Conservation (phyloP, 768 basidiomycete species). For the Polyporus arcularius region DNA sequence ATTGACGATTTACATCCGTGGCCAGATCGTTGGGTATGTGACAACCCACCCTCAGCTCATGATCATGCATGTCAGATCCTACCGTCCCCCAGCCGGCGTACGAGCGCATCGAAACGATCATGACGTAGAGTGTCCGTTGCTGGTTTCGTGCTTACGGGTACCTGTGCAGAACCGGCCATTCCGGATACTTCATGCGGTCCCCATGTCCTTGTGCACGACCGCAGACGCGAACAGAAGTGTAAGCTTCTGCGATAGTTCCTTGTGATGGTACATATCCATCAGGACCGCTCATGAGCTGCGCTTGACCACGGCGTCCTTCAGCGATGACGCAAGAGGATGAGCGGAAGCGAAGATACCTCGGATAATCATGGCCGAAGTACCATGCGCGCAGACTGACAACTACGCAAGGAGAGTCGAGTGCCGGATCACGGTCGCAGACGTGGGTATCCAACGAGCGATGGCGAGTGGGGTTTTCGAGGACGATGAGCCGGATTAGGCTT, state of each 20-base stretch:
- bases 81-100: background rate
- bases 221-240: slow-evolving; percentile 1
- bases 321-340: slow-evolving; percentile 1
- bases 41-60: background rate
- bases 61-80: background rate
- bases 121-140: slow-evolving; percentile 10
- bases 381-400: background rate
- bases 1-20: background rate
- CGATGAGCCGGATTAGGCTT: slow-evolving; percentile 16
- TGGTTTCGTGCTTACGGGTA: background rate
- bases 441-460: background rate
- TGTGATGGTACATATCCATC: background rate
- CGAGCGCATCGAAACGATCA: slow-evolving; percentile 9
- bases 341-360: slow-evolving; percentile 2
- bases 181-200: slow-evolving; percentile 8
- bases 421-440: background rate
- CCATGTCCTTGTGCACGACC: slow-evolving; percentile 12
- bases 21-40: background rate
- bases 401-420: background rate
- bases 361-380: background rate
- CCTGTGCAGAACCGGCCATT: slow-evolving; percentile 2
- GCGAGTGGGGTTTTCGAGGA: slow-evolving; percentile 7
- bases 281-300: background rate
- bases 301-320: background rate
- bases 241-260: slow-evolving; percentile 1